Evolutionary conservation across 768 basidiomycete genomes (phyloP).

Genomic region (Lactarius indigo): DNA sequence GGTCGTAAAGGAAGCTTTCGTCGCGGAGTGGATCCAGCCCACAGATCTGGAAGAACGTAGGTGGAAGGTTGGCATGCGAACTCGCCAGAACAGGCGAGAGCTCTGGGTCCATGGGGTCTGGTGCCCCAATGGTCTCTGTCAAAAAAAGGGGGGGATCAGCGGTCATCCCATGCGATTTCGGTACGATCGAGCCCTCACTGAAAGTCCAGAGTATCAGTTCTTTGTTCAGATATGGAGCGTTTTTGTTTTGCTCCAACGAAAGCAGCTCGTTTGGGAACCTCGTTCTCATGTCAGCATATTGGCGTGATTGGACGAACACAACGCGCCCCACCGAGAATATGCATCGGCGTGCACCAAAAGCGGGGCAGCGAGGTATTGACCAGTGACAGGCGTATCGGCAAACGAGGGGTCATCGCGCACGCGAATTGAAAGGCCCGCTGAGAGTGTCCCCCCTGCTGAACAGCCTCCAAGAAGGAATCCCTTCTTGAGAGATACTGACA

Average conservation of each 20-base stretch:
- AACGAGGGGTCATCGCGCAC: constrained; percentile 29
- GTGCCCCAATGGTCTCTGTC: neutral
- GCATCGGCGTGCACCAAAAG: constrained; percentile 25
- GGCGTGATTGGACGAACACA: neutral
- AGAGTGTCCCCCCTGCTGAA: constrained; percentile 29
- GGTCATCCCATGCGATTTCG: neutral
- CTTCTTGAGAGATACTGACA: constrained; percentile 24
- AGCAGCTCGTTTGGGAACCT: constrained; percentile 9
- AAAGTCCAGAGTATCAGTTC: neutral
- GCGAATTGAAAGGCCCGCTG: constrained; percentile 27
- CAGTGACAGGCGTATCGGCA: constrained; percentile 25
- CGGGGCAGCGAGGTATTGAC: constrained; percentile 29
- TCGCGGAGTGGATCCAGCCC: constrained; percentile 13
- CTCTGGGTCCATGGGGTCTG: neutral
- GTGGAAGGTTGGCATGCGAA: constrained; percentile 5
- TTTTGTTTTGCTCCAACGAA: constrained; percentile 13
- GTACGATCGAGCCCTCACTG: neutral
- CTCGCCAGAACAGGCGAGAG: constrained; percentile 5
- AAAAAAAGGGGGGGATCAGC: neutral
- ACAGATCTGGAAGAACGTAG: constrained; percentile 3
- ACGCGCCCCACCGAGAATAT: constrained; percentile 20
- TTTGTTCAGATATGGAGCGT: neutral
- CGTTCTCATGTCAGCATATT: neutral
- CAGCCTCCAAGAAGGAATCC: constrained; percentile 30
- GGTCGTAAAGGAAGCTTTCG: constrained; percentile 9